These are phyloP conservation scores for Fusarium sublunatum DNA, from an alignment of 2,329 filamentous ascomycete species.

Conservation along the genomic window DNA sequence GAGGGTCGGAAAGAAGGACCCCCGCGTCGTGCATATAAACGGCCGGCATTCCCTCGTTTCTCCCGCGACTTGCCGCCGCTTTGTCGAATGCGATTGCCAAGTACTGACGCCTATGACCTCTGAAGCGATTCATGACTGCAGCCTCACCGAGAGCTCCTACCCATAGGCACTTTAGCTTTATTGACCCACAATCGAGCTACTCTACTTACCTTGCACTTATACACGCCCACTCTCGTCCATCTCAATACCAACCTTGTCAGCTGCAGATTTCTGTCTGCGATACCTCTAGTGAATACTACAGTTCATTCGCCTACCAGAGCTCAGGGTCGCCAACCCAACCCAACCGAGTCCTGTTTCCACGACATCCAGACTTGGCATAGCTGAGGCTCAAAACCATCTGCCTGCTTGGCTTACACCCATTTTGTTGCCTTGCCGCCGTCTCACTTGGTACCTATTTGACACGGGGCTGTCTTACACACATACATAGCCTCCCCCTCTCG, in stretches of 20 bases:
- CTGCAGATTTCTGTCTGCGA: too few species aligned
- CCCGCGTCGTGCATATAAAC: slow-evolving; percentile 61
- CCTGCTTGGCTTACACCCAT: slow-evolving; percentile 24
- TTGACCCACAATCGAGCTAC: slow-evolving; percentile 1
- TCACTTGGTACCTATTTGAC: slow-evolving; percentile 1
- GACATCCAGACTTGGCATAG: not conserved
- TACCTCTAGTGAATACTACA: too few species aligned
- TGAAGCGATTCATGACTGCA: slow-evolving; percentile 15
- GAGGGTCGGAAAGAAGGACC: slow-evolving; percentile 22
- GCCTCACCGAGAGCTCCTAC: slow-evolving; percentile 14
- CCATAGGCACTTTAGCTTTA: not conserved
- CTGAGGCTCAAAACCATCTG: slow-evolving; percentile 25
- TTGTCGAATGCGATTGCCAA: slow-evolving; percentile 41
- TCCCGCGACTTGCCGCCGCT: slow-evolving; percentile 39
- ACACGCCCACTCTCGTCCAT: not conserved
- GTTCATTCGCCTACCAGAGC: too few species aligned
- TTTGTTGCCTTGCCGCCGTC: slow-evolving; percentile 18
- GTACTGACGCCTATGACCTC: slow-evolving; percentile 29
- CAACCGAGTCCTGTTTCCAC: not conserved
- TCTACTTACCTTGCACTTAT: slow-evolving; percentile 7
- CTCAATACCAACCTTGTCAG: too few species aligned
- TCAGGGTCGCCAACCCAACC: not conserved
- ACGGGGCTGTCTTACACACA: slow-evolving; percentile 24
- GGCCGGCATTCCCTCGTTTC: slow-evolving; percentile 55
- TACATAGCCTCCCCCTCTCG: slow-evolving; percentile 9